A percentile compares a stretch with the other conserved stretches of the same genome.
Conservation (phyloP, 768 basidiomycete species). For the Psilocybe cubensis region DNA sequence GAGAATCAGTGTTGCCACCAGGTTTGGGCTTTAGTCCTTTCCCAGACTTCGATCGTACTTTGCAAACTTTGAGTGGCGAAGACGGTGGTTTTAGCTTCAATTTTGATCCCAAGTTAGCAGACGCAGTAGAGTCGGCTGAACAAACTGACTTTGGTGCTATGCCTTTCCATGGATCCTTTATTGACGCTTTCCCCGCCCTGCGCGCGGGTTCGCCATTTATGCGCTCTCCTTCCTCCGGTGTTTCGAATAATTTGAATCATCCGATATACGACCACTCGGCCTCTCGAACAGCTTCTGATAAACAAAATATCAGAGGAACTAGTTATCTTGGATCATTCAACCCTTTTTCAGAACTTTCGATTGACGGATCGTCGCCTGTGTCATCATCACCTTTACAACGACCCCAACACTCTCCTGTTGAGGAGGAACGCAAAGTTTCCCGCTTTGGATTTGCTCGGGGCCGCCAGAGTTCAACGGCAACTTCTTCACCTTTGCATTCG, state of each 20-base stretch:
- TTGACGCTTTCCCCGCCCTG: slow-evolving; percentile 73
- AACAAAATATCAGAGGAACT: slow-evolving; percentile 46
- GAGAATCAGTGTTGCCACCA: slow-evolving; percentile 55
- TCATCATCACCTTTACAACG: slow-evolving; percentile 33
- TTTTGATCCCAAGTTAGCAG: slow-evolving; percentile 77
- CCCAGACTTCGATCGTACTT: slow-evolving; percentile 87
- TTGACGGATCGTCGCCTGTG: slow-evolving; percentile 42
- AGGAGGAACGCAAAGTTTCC: slow-evolving; percentile 76
- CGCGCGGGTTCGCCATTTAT: slow-evolving; percentile 44
- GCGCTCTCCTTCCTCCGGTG: slow-evolving; percentile 54
- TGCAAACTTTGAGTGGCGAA: slow-evolving; percentile 69
- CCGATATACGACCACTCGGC: slow-evolving; percentile 60
- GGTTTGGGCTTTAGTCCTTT: slow-evolving; percentile 63
- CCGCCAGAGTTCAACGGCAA: slow-evolving; percentile 57
- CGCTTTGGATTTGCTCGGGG: slow-evolving; percentile 83
- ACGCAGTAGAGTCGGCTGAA: slow-evolving; percentile 42
- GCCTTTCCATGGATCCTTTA: slow-evolving; percentile 68
- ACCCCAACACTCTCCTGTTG: slow-evolving; percentile 42
- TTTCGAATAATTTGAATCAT: slow-evolving; percentile 49
- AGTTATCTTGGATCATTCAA: slow-evolving; percentile 80
- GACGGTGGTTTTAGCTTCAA: slow-evolving; percentile 86
- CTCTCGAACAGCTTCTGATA: slow-evolving; percentile 39
- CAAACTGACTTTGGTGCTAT: slow-evolving; percentile 55
- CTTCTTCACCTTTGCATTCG: slow-evolving; percentile 63
- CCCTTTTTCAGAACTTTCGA: slow-evolving; percentile 69